phyloP scores from a whole-genome alignment of 768 basidiomycete species.

The Hypholoma sublateritium region DNA sequence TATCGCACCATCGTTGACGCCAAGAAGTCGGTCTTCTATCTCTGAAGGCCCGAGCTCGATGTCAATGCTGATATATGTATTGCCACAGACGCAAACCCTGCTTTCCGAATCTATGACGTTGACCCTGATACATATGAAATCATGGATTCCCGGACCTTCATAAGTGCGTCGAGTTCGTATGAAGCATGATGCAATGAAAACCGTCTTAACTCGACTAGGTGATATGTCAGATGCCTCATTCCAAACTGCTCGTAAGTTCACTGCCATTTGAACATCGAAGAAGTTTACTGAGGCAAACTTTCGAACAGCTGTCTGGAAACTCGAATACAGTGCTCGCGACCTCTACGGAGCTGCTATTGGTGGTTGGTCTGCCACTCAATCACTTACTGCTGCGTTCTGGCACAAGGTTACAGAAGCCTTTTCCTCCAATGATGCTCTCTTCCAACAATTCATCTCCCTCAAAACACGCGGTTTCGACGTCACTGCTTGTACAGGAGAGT shows the following conservation, averaged over 20 bases:
- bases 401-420: slow-evolving; percentile 58
- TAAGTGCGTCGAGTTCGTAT: slow-evolving; percentile 37
- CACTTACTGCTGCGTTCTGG: slow-evolving; percentile 58
- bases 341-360: slow-evolving; percentile 47
- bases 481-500: slow-evolving; percentile 19
- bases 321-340: slow-evolving; percentile 56
- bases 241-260: slow-evolving; percentile 43
- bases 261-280: not conserved
- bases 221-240: slow-evolving; percentile 42
- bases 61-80: not conserved
- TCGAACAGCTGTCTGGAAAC: slow-evolving; percentile 45
- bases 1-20: slow-evolving; percentile 60
- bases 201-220: slow-evolving; percentile 23
- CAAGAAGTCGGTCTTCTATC: slow-evolving; percentile 39
- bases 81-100: slow-evolving; percentile 49
- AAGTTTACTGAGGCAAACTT: too few relatives aligned
- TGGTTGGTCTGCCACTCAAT: slow-evolving; percentile 31
- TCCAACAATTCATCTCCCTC: slow-evolving; percentile 41
- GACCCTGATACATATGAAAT: slow-evolving; percentile 68
- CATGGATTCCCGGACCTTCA: slow-evolving; percentile 54
- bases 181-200: not conserved
- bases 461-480: slow-evolving; percentile 19
- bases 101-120: slow-evolving; percentile 61
- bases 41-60: not conserved
- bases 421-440: slow-evolving; percentile 45